Evolutionary conservation across 116 monocot species (phyloP), one percentile per base, ranked within the genome.

Genomic region (Thalassia testudinum): DNA sequence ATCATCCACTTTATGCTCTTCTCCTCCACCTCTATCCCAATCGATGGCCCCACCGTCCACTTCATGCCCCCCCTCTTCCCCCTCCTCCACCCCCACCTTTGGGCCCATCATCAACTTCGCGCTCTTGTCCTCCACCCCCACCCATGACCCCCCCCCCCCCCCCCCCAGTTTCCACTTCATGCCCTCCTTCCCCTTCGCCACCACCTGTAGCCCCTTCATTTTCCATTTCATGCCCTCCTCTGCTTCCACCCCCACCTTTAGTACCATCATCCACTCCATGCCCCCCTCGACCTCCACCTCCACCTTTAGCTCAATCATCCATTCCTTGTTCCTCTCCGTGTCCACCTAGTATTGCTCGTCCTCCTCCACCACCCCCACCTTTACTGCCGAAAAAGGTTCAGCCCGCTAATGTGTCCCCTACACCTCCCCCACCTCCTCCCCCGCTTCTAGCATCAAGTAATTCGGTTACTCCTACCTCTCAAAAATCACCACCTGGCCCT

Each of bases 201-300:
- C 69, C 79, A 16, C 18, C 44, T 2, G 2, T 13, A 8, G 4
- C 44, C 1, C 7, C 18, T 14, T 19, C 15, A 17, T 8, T 16
- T 2, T 19, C 44, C 15, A 14, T 13, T 44, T 19, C 44, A 44
- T 19, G 17, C 18, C 44, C 5, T 59, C 47, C 47, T 27, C 59
- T 45, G 42, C 58, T 44, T 25, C 72, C 72, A 50, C 57, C 87
- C 1, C 67, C 64, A 44, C 72, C 78, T 19, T 23, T 34, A 1
- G 5, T 26, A 24, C 27, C 43, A 25, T 17, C 44, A 19, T 26
- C 58, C 11, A 26, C n/a, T 45, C 12, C 44, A 12, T 20, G 7
- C 17, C 25, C 5, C 21, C 1, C 14, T 20, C 28, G 7, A 12
- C 25, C 5, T 34, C 1, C 14, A 30, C 28, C 47, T 20, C 47